These are phyloP conservation scores for Hemisphaericaspora nanyangensis DNA, from an alignment of 805 yeast genomes.

Conservation along the genomic window DNA sequence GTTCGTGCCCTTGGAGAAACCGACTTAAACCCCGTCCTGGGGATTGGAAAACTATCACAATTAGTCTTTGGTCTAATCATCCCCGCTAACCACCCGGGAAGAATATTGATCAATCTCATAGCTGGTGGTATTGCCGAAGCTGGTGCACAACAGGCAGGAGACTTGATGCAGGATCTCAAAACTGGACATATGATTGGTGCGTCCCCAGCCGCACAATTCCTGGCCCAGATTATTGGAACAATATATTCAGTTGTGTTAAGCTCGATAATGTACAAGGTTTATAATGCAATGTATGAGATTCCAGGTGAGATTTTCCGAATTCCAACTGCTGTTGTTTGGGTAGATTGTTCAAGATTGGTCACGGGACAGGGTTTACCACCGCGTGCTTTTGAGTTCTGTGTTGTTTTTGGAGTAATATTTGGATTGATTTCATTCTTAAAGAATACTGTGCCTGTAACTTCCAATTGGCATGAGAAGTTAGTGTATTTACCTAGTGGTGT, in stretches of 20 bases:
- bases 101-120: slow-evolving; percentile 77
- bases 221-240: slow-evolving; percentile 88
- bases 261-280: slow-evolving; percentile 75
- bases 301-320: slow-evolving; percentile 80
- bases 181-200: slow-evolving; percentile 93
- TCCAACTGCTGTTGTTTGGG: slow-evolving; percentile 96
- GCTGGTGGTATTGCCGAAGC: slow-evolving; percentile 99
- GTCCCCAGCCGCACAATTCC: slow-evolving; percentile 85
- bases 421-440: slow-evolving; percentile 65
- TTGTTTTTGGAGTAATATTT: slow-evolving; percentile 62
- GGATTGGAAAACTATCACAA: slow-evolving; percentile 93
- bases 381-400: slow-evolving; percentile 57
- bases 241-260: slow-evolving; percentile 77
- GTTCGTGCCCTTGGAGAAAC: slow-evolving; percentile 96
- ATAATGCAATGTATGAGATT: slow-evolving; percentile 77
- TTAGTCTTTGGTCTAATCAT: slow-evolving; percentile 78
- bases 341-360: slow-evolving; percentile 89
- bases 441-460: slow-evolving; percentile 47
- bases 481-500: slow-evolving; percentile 86
- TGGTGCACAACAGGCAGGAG: slow-evolving; percentile 99
- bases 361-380: slow-evolving; percentile 91
- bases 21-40: slow-evolving; percentile 93
- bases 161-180: slow-evolving; percentile 93
- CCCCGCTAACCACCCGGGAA: slow-evolving; percentile 72
- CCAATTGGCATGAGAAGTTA: slow-evolving; percentile 36